Percentiles rank a stretch among this genome's conserved stretches.
These are phyloP conservation scores for Arthrobotrys entomopaga DNA, from an alignment of 2,329 filamentous ascomycete genomes.

Conservation along the genomic window DNA sequence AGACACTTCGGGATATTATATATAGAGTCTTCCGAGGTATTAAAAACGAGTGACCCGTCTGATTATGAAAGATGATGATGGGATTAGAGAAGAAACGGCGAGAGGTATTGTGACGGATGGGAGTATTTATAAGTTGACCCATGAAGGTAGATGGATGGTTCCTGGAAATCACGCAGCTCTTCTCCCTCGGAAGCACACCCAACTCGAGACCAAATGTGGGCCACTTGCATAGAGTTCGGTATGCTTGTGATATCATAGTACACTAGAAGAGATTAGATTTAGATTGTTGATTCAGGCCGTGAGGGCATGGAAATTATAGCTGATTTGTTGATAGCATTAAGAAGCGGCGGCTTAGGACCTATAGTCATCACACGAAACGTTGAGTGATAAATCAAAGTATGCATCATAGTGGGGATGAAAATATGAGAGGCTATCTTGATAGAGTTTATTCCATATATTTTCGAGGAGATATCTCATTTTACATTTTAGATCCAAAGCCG, in stretches of 20 bases:
- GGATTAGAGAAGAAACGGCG: conserved; percentile 13
- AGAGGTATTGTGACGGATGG: conserved; percentile 8
- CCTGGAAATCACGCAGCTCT: conserved; percentile 26
- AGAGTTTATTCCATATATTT: too few relatives aligned
- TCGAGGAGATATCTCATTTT: too few relatives aligned
- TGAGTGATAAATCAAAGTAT: conserved; percentile 1
- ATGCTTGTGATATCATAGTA: conserved; percentile 29
- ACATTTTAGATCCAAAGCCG: too few relatives aligned
- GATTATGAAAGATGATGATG: conserved; percentile 23
- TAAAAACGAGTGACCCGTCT: conserved; percentile 17
- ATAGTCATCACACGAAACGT: conserved; percentile 14
- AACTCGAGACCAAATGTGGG: background rate
- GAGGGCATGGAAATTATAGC: conserved; percentile 40
- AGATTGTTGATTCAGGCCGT: conserved; percentile 20
- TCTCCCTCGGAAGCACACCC: conserved; percentile 8
- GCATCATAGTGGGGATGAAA: conserved; percentile 17
- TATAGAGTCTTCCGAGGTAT: conserved; percentile 7
- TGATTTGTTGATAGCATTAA: conserved; percentile 14
- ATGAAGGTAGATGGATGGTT: conserved; percentile 10
- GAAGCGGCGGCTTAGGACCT: conserved; percentile 29
- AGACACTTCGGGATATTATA: conserved; percentile 6
- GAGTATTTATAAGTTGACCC: conserved; percentile 32
- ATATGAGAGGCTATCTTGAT: background rate
- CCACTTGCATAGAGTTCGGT: background rate
- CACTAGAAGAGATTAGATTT: conserved; percentile 28